Conservation (phyloP, 2,329 filamentous ascomycete species). For the Aspergillus aculeatus region DNA sequence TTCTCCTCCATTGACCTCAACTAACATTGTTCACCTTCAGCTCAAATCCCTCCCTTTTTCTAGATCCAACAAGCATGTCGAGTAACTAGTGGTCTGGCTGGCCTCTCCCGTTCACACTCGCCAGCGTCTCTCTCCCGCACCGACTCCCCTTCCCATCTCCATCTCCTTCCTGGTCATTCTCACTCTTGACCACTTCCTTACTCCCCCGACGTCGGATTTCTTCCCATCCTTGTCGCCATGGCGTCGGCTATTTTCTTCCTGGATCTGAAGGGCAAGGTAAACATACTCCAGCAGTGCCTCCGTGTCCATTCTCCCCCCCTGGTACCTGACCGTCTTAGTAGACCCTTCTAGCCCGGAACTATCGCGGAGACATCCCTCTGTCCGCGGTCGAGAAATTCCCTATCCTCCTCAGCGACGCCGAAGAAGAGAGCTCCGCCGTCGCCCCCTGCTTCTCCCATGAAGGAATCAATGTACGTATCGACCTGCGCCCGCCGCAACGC, state of each 20-base stretch:
- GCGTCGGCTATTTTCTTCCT: slow-evolving; percentile 98
- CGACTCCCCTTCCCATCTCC: slow-evolving; percentile 9
- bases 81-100: slow-evolving; percentile 21
- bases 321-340: slow-evolving; percentile 42
- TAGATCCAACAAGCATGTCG: slow-evolving; percentile 18
- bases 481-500: background rate
- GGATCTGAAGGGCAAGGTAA: slow-evolving; percentile 98
- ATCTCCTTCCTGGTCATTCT: background rate
- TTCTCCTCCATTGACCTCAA: too few species aligned
- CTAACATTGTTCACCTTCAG: background rate
- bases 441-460: slow-evolving; percentile 98
- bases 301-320: slow-evolving; percentile 1
- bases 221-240: slow-evolving; percentile 58
- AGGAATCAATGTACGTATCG: slow-evolving; percentile 81
- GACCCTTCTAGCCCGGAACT: slow-evolving; percentile 98
- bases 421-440: slow-evolving; percentile 97
- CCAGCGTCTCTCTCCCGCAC: slow-evolving; percentile 14
- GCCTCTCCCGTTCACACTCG: slow-evolving; percentile 20
- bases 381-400: slow-evolving; percentile 98
- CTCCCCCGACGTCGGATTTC: slow-evolving; percentile 8
- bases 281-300: slow-evolving; percentile 20
- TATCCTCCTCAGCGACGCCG: slow-evolving; percentile 89
- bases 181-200: slow-evolving; percentile 16
- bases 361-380: slow-evolving; percentile 98
- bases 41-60: background rate